These are phyloP conservation scores for Bimuria novae-zelandiae DNA, from an alignment of 2,329 filamentous ascomycete genomes.

Conservation along the genomic window DNA sequence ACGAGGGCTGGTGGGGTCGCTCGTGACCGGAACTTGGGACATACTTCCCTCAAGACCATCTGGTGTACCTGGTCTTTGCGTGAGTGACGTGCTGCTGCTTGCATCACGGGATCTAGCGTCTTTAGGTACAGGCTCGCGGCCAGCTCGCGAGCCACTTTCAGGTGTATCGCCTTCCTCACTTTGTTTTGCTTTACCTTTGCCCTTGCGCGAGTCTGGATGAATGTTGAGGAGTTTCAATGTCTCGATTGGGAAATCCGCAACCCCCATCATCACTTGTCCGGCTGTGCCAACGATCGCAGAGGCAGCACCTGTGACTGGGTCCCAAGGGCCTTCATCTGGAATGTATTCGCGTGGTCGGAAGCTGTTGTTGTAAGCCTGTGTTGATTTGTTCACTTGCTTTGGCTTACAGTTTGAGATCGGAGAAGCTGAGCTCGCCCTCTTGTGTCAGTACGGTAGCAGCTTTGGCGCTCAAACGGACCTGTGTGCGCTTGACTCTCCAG, in stretches of 20 bases:
- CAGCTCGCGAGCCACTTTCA: conserved; percentile 19
- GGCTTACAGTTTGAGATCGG: conserved; percentile 46
- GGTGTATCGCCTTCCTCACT: conserved; percentile 6
- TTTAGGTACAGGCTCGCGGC: conserved; percentile 17
- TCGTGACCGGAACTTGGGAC: not conserved
- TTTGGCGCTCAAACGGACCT: conserved; percentile 42
- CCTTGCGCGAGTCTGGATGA: conserved; percentile 45
- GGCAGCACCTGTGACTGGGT: conserved; percentile 59
- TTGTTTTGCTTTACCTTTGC: conserved; percentile 26
- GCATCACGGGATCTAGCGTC: conserved; percentile 18
- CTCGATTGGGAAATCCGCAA: conserved; percentile 71
- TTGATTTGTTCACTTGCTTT: not conserved
- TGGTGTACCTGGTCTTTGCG: conserved; percentile 14
- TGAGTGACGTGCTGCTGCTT: conserved; percentile 27
- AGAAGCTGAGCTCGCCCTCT: conserved; percentile 42
- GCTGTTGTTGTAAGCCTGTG: conserved; percentile 24
- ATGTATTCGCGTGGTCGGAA: conserved; percentile 46
- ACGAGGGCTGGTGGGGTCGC: conserved; percentile 9
- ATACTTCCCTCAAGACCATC: not conserved
- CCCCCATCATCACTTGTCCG: conserved; percentile 77
- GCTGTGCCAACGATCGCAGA: conserved; percentile 82
- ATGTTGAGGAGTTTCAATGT: conserved; percentile 56
- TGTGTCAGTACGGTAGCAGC: conserved; percentile 46
- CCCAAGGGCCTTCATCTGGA: conserved; percentile 47
- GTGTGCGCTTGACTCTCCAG: conserved; percentile 47